Conservation (phyloP, 139 green algal genomes). For the Yamagishiella unicocca region DNA sequence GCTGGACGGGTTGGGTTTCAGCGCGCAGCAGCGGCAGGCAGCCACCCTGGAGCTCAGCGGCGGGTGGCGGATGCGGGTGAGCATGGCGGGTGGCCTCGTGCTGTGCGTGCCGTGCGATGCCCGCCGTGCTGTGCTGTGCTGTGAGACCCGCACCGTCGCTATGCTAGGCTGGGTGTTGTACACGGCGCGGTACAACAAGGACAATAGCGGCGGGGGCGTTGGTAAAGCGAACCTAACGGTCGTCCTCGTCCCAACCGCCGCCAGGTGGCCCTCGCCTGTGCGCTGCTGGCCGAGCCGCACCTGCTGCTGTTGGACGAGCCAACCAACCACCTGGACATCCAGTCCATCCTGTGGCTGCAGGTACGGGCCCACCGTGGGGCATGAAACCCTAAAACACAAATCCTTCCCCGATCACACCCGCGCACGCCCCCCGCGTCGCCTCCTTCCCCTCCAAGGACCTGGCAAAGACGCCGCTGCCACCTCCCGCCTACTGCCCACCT, state of each 20-base stretch:
- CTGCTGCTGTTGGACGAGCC: constrained; percentile 63
- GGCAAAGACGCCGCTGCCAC: no score
- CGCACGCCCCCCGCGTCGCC: no score
- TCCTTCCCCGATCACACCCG: background rate
- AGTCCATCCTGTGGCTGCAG: constrained; percentile 65
- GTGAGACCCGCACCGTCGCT: no score
- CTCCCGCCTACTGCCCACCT: no score
- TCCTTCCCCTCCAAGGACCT: no score
- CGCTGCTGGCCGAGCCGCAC: constrained; percentile 65
- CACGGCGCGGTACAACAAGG: no score
- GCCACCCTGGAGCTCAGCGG: constrained; percentile 61
- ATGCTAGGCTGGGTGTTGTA: no score
- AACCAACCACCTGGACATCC: constrained; percentile 75
- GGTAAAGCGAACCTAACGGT: no score
- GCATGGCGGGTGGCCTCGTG: background rate
- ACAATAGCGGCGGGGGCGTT: no score
- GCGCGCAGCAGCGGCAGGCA: constrained; percentile 27
- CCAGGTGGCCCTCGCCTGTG: constrained; percentile 61
- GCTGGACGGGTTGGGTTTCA: constrained; percentile 65
- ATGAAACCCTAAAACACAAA: background rate
- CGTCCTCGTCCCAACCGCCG: background rate
- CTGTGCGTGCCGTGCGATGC: no score
- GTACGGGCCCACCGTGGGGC: constrained; percentile 1
- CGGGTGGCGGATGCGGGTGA: constrained; percentile 67
- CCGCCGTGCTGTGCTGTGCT: no score